Base-by-base conservation (phyloP, 352 stramenopile genomes). In the Halophytophthora polymorphica region DNA sequence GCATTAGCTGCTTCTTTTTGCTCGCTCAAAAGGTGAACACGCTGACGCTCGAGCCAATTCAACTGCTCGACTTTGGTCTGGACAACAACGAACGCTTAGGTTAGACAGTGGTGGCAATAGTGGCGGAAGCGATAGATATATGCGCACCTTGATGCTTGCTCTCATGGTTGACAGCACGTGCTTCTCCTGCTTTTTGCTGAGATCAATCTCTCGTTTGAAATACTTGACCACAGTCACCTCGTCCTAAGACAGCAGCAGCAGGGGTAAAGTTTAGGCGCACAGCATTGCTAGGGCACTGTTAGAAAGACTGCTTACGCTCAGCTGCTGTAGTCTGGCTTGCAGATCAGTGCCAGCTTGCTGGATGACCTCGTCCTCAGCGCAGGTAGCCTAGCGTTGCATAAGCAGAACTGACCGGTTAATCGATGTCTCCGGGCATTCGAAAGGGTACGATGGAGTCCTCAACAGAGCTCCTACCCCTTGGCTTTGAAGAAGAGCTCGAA, bases 21-120 rank as follows among this genome's bases (percentile, higher is more conserved):
- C 44, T 73, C 59, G 17, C 65, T 64, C 49, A 58, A 45, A 6
- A 77, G 50, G 52, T 70, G 62, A 2, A 53, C 33, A n/a, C 51
- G 64, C 28, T 74, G 68, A 18, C 68, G 61, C n/a, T 77, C 52
- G 15, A 77, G 43, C 68, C 68, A 77, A 47, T 31, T 47, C 15
- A 77, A 45, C 43, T 74, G 68, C 0, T 77, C 64, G 36, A 61
- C 47, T 58, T 77, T 74, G 34, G 69, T 54, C 60, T 74, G 37
- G 6, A 34, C 37, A 48, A 51, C 37, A n/a, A 19, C 6, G 2
- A 31, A 5, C 11, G 21, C 37, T n/a, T 33, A 22, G 5, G 31
- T 46, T 45, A 40, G 42, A 39, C 11, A 33, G n/a, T n/a, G n/a
- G n/a, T n/a, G n/a, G n/a, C n/a, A n/a, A n/a, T n/a, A n/a, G n/a